These are phyloP conservation scores for Nissolia schottii DNA, from an alignment of 306 rosid genomes.

Conservation along the genomic window DNA sequence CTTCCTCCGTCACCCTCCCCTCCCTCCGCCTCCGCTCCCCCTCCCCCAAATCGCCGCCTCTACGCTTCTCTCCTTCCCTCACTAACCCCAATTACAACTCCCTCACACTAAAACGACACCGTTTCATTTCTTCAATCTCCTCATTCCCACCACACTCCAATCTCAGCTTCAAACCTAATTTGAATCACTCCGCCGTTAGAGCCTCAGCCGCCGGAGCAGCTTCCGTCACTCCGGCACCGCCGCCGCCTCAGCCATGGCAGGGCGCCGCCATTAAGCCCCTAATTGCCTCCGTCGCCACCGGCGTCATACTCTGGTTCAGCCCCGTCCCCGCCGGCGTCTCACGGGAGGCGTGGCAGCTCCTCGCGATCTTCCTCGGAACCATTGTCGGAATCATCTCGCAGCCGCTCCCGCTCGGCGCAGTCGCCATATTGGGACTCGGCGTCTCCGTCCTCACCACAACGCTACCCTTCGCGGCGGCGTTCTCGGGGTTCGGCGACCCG, in stretches of 20 bases:
- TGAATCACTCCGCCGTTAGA: constrained; percentile 13
- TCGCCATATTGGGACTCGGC: constrained; percentile 79
- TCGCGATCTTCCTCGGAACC: constrained; percentile 86
- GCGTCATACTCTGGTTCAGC: constrained; percentile 71
- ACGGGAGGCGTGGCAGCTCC: constrained; percentile 78
- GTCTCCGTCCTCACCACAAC: constrained; percentile 89
- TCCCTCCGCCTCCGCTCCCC: constrained; percentile 54
- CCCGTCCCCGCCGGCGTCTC: constrained; percentile 84
- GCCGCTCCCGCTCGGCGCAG: constrained; percentile 94
- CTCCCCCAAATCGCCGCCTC: not conserved
- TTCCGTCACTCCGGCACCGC: constrained; percentile 23
- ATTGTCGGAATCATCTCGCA: constrained; percentile 92
- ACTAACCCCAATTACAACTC: not conserved
- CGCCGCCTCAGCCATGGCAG: constrained; percentile 67
- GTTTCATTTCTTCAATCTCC: not conserved
- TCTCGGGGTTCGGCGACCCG: constrained; percentile 94
- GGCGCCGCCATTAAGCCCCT: constrained; percentile 86
- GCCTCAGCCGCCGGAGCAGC: constrained; percentile 34
- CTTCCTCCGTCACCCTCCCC: constrained; percentile 33
- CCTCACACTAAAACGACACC: not conserved
- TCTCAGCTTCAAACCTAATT: not conserved
- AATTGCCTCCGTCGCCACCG: constrained; percentile 70
- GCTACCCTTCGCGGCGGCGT: constrained; percentile 76
- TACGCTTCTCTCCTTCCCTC: not conserved
- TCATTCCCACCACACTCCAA: constrained; percentile 11